These are phyloP conservation scores for Biscutella auriculata DNA, from an alignment of 441 rosid species.

Conservation along the genomic window DNA sequence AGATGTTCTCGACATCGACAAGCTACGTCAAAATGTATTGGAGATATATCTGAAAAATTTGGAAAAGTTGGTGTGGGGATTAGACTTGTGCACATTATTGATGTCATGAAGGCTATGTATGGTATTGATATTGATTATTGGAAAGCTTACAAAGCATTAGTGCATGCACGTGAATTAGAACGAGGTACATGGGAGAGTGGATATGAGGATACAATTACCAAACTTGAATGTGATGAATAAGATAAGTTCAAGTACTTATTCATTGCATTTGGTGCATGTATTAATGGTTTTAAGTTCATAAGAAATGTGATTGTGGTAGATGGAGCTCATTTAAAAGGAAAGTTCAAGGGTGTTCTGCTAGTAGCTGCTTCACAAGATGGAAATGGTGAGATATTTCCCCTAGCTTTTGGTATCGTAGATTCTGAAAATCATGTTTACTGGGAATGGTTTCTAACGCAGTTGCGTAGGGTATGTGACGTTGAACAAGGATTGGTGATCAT, in stretches of 20 bases:
- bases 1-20: background rate
- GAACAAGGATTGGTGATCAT: background rate
- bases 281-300: background rate
- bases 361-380: background rate
- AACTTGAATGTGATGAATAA: background rate
- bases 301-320: background rate
- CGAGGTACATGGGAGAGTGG: background rate
- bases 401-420: constrained; percentile 53
- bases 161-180: constrained; percentile 2
- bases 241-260: background rate
- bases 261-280: background rate
- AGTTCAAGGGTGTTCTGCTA: background rate
- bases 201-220: background rate
- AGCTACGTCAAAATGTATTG: background rate
- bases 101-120: background rate
- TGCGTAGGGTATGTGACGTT: constrained; percentile 18
- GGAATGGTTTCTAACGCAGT: constrained; percentile 52
- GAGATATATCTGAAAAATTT: background rate
- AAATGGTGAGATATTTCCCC: constrained; percentile 34
- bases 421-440: constrained; percentile 39
- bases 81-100: background rate
- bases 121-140: background rate
- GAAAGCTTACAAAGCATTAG: background rate
- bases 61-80: background rate
- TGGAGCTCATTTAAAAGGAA: background rate